Conservation (phyloP, 441 rosid species). For the Erodium texanum region DNA sequence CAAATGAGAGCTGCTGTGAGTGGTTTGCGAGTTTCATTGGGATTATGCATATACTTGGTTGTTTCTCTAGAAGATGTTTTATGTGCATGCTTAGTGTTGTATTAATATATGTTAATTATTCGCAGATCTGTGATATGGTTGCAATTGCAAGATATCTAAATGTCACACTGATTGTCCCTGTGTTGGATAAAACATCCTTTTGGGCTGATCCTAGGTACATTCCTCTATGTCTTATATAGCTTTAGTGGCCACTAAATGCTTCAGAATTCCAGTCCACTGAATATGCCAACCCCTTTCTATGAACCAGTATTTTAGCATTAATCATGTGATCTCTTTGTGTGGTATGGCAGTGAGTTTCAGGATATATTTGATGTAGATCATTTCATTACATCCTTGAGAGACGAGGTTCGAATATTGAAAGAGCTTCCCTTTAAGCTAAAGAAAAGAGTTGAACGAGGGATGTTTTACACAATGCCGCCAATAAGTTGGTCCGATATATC, state of each 20-base stretch:
- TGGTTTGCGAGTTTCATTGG: conserved; percentile 9
- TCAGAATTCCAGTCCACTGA: not conserved
- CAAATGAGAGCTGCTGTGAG: conserved; percentile 99
- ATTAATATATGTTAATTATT: conserved; percentile 3
- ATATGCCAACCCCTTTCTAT: not conserved
- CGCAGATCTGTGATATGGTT: conserved; percentile 90
- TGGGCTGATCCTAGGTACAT: conserved; percentile 92
- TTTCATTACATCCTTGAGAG: conserved; percentile 78
- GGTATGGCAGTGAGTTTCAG: conserved; percentile 61
- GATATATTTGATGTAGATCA: conserved; percentile 93
- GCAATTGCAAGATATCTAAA: conserved; percentile 74
- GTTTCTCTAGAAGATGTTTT: conserved; percentile 7
- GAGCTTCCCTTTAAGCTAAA: conserved; percentile 89
- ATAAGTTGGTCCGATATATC: conserved; percentile 94
- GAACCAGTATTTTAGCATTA: conserved; percentile 3
- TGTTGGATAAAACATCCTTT: conserved; percentile 81
- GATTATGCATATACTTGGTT: not conserved
- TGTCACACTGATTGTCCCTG: conserved; percentile 87
- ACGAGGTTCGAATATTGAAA: conserved; percentile 86
- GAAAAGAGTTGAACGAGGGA: conserved; percentile 57
- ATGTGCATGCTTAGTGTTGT: not conserved
- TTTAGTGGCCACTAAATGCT: conserved; percentile 4
- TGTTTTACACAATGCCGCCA: conserved; percentile 75
- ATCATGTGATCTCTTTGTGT: not conserved
- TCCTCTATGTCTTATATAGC: not conserved